Evolutionary conservation across 352 stramenopile species (phyloP).

Genomic region (Pythium insidiosum): DNA sequence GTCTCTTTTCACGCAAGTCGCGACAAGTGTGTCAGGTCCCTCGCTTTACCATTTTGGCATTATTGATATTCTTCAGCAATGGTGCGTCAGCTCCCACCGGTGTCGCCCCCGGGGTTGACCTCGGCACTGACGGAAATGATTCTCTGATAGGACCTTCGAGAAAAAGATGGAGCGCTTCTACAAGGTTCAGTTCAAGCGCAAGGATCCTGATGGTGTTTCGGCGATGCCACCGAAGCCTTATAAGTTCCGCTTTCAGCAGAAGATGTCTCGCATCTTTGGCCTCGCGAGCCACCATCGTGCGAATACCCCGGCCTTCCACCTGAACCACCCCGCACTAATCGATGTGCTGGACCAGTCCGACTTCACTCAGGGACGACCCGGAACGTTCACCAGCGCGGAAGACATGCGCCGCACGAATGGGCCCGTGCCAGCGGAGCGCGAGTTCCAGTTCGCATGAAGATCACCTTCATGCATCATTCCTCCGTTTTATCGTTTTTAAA

Average conservation of each 20-base stretch:
- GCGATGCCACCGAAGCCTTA: conserved; percentile 86
- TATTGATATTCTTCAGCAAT: conserved; percentile 90
- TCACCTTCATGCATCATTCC: neutral
- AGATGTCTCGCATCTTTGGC: conserved; percentile 86
- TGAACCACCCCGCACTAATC: conserved; percentile 67
- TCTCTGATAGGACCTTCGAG: conserved; percentile 62
- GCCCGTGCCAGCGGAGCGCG: conserved; percentile 11
- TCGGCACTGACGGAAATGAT: neutral
- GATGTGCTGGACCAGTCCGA: conserved; percentile 77
- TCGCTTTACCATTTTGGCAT: conserved; percentile 89
- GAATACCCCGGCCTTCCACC: conserved; percentile 62
- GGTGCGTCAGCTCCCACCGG: conserved; percentile 42
- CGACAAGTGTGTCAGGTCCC: conserved; percentile 79
- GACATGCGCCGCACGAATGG: conserved; percentile 9
- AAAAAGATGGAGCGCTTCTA: conserved; percentile 90
- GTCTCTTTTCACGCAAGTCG: conserved; percentile 70
- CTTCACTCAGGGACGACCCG: conserved; percentile 49
- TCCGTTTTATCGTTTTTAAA: neutral
- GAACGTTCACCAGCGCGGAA: conserved; percentile 30
- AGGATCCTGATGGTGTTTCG: conserved; percentile 81
- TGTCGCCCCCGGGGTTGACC: neutral
- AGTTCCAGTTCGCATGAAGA: conserved; percentile 15
- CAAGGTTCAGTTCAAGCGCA: conserved; percentile 84
- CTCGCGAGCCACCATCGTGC: conserved; percentile 52
- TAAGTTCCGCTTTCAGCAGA: conserved; percentile 89